Evolutionary conservation across 2,329 filamentous ascomycete genomes (phyloP).

Genomic region (Trichoderma citrinoviride): DNA sequence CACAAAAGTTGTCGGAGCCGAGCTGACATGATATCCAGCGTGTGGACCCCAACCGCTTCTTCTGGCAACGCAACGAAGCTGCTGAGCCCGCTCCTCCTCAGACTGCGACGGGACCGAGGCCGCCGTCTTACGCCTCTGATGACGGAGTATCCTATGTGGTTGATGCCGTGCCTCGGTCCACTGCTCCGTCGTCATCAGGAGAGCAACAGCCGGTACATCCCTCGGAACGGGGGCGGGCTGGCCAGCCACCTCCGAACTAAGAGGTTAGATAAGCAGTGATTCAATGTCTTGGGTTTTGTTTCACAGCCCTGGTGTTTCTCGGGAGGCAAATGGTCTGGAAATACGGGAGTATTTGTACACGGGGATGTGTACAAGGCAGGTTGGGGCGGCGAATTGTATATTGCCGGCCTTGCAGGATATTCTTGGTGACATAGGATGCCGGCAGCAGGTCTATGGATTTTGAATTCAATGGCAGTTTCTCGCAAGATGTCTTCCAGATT

Average conservation of each 20-base stretch:
- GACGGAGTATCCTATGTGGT: constrained; percentile 72
- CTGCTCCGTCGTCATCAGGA: constrained; percentile 55
- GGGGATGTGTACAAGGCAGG: neutral
- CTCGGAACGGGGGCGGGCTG: constrained; percentile 41
- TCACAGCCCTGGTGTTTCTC: neutral
- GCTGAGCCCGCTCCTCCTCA: constrained; percentile 28
- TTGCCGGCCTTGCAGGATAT: neutral
- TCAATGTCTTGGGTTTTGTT: neutral
- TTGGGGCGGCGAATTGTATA: neutral
- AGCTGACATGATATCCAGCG: constrained; percentile 45
- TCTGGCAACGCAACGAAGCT: constrained; percentile 68
- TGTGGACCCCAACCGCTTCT: constrained; percentile 76
- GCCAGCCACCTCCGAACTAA: constrained; percentile 20
- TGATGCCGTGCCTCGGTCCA: constrained; percentile 61
- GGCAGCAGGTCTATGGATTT: neutral
- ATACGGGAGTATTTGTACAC: neutral
- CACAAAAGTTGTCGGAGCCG: neutral
- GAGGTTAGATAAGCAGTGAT: neutral
- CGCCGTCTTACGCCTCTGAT: constrained; percentile 74
- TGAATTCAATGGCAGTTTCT: neutral
- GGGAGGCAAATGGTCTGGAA: neutral
- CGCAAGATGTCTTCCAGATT: neutral
- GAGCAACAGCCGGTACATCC: constrained; percentile 48
- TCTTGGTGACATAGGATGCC: constrained; percentile 17
- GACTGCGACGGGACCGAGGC: constrained; percentile 45